These are phyloP conservation scores for Geosiphon pyriformis DNA, from an alignment of 192 early-diverging fungal genomes.

Conservation along the genomic window DNA sequence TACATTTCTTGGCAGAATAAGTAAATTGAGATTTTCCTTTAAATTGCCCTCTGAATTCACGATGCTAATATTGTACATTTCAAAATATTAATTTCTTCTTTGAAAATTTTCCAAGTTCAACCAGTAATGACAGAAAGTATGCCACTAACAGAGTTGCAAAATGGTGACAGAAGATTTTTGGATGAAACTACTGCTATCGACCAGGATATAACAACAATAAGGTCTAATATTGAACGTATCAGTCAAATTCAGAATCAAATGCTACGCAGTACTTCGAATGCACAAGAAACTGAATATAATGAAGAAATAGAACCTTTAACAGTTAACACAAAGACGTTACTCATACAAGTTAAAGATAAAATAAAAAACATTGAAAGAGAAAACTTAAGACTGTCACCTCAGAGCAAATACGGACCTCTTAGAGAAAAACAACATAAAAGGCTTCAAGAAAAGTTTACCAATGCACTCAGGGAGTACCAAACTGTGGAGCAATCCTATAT, in stretches of 20 bases:
- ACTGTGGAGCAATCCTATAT: constrained; percentile 70
- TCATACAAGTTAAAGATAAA: constrained; percentile 8
- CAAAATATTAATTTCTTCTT: too few species aligned
- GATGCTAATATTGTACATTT: too few species aligned
- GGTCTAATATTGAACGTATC: constrained; percentile 4
- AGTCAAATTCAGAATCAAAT: constrained; percentile 3
- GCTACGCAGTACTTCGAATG: constrained; percentile 3
- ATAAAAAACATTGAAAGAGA: constrained; percentile 15
- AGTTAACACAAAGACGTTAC: not conserved
- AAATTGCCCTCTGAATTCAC: too few species aligned
- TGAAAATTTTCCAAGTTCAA: too few species aligned
- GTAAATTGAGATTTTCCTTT: too few species aligned
- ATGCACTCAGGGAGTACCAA: constrained; percentile 70
- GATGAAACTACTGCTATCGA: constrained; percentile 3
- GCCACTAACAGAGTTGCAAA: too few species aligned
- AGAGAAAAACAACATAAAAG: constrained; percentile 10
- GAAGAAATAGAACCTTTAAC: not conserved
- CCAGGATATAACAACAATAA: not conserved
- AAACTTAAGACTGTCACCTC: not conserved
- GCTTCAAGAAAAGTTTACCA: constrained; percentile 55
- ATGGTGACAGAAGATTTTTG: constrained; percentile 1
- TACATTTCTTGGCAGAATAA: too few species aligned
- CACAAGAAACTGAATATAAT: not conserved
- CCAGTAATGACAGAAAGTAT: too few species aligned
- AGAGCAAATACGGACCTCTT: constrained; percentile 45